Evolutionary conservation across 2,329 filamentous ascomycete genomes (phyloP).

Genomic region (Epichloe sp.): DNA sequence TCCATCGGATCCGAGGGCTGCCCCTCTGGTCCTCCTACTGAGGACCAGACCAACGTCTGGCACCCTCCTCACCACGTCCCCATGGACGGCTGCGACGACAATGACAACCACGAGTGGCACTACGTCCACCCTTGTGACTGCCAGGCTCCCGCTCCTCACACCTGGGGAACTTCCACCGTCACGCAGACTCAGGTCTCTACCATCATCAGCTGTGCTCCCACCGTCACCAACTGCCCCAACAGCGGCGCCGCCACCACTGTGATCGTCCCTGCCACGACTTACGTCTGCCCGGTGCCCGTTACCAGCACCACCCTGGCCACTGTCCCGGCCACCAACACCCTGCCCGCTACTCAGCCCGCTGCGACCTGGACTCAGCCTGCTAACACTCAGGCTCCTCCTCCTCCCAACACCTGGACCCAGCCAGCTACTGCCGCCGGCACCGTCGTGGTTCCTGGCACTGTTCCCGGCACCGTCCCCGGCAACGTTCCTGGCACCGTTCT

Average conservation of each 20-base stretch:
- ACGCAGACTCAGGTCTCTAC: slow-evolving; percentile 25
- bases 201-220: slow-evolving; percentile 24
- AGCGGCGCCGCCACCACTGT: slow-evolving; percentile 21
- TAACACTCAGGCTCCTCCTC: not conserved
- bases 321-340: not conserved
- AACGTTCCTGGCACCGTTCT: not conserved
- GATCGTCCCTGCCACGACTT: slow-evolving; percentile 26
- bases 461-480: too few species aligned
- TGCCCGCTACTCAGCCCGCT: slow-evolving; percentile 2
- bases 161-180: slow-evolving; percentile 30
- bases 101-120: slow-evolving; percentile 20
- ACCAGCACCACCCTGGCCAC: slow-evolving; percentile 8
- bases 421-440: not conserved
- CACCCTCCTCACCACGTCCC: slow-evolving; percentile 24
- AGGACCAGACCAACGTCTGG: slow-evolving; percentile 19
- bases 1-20: slow-evolving; percentile 8
- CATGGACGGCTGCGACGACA: slow-evolving; percentile 24
- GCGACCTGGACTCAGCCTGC: not conserved
- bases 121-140: slow-evolving; percentile 21
- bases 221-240: slow-evolving; percentile 25
- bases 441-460: too few species aligned
- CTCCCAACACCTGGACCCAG: slow-evolving; percentile 3
- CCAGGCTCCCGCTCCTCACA: slow-evolving; percentile 12
- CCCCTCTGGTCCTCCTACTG: slow-evolving; percentile 13
- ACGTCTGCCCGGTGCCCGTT: slow-evolving; percentile 30